A percentile compares a stretch with the other conserved stretches of the same genome.
phyloP scores from a whole-genome alignment of 345 rosid genomes.

The Lenwebbia sp. region DNA sequence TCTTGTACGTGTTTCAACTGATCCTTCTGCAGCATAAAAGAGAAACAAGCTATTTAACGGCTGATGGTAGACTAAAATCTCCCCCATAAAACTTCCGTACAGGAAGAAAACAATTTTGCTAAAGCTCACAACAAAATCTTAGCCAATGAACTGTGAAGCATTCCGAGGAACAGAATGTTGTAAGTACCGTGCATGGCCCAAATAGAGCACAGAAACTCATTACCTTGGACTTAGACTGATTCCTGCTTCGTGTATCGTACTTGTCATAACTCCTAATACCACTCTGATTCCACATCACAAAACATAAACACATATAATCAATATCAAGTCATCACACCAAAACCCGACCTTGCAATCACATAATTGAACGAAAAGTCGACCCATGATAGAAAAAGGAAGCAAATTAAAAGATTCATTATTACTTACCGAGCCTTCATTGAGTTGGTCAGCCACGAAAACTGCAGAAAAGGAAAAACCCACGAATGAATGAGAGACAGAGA shows the following conservation, averaged over 20 bases:
- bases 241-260: neutral
- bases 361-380: neutral
- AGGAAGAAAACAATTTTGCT: neutral
- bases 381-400: neutral
- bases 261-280: constrained; percentile 13
- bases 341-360: neutral
- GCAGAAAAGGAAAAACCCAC: constrained; percentile 7
- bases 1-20: constrained; percentile 32
- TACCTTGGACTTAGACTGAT: constrained; percentile 8
- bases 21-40: constrained; percentile 30
- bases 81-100: neutral
- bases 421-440: constrained; percentile 40
- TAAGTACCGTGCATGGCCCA: neutral
- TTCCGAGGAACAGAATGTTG: neutral
- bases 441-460: constrained; percentile 48
- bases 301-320: neutral
- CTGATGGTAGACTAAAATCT: neutral
- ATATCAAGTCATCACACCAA: neutral
- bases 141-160: neutral
- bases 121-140: neutral
- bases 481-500: neutral
- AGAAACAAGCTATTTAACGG: neutral
- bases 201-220: neutral
- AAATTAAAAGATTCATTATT: neutral
- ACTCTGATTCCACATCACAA: constrained; percentile 13